Percentiles rank a stretch among this genome's conserved stretches.
These are phyloP conservation scores for Bretschneidera sinensis DNA, from an alignment of 345 rosid species.

Conservation along the genomic window DNA sequence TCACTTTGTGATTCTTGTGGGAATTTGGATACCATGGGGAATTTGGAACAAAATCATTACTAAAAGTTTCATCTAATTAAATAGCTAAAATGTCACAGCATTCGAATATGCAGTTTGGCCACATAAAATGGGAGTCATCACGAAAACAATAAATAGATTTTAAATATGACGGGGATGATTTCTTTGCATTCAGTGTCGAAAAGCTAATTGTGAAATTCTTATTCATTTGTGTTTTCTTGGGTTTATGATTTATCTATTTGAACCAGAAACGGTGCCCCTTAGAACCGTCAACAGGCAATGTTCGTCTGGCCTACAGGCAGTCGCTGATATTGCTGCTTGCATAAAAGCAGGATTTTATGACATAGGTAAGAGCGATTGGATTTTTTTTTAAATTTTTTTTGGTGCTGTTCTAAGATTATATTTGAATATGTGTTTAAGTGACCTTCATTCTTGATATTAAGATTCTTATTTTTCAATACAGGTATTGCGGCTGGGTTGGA, in stretches of 20 bases:
- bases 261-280: slow-evolving; percentile 70
- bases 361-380: slow-evolving; percentile 41
- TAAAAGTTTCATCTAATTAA: too few relatives aligned
- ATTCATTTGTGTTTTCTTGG: background rate
- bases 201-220: too few relatives aligned
- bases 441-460: slow-evolving; percentile 4
- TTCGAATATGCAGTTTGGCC: background rate
- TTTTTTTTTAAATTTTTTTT: background rate
- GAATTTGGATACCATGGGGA: background rate
- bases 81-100: background rate
- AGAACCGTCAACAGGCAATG: slow-evolving; percentile 95
- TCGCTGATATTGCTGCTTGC: slow-evolving; percentile 87
- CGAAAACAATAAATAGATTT: background rate
- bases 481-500: slow-evolving; percentile 95
- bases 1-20: background rate
- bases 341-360: slow-evolving; percentile 88
- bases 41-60: too few relatives aligned
- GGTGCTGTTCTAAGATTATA: background rate
- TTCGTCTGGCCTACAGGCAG: slow-evolving; percentile 90
- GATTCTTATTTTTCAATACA: slow-evolving; percentile 23
- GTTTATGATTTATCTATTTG: background rate
- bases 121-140: background rate
- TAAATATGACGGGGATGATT: background rate
- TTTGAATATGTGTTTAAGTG: background rate
- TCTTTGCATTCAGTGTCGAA: background rate